Percentiles rank a stretch among this genome's conserved stretches.
Conservation (phyloP, 2,329 filamentous ascomycete genomes). For the Lanzia echinophila region DNA sequence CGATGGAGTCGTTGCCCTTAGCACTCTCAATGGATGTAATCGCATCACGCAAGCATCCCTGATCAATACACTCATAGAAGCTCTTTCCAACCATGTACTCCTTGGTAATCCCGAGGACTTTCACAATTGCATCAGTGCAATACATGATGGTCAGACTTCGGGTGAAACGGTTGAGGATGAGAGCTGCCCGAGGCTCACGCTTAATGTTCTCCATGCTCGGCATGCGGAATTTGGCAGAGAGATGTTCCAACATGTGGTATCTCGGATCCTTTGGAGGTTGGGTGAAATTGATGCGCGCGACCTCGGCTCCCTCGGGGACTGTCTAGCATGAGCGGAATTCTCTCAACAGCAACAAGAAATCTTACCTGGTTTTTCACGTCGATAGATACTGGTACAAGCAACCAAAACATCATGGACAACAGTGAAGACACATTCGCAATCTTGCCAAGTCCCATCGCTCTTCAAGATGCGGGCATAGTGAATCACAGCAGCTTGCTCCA, state of each 20-base stretch:
- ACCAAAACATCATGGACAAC: conserved; percentile 84
- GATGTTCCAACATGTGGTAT: conserved; percentile 82
- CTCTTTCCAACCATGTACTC: conserved; percentile 66
- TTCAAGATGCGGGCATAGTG: conserved; percentile 70
- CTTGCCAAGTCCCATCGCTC: conserved; percentile 61
- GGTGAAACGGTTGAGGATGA: conserved; percentile 83
- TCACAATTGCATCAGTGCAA: conserved; percentile 66
- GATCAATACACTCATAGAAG: conserved; percentile 82
- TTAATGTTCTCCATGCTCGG: conserved; percentile 47
- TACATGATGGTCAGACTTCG: conserved; percentile 80
- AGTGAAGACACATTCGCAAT: conserved; percentile 84
- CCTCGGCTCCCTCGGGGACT: not conserved
- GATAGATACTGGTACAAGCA: conserved; percentile 75
- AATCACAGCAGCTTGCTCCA: conserved; percentile 80
- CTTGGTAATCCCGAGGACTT: conserved; percentile 68
- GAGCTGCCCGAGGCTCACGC: conserved; percentile 73
- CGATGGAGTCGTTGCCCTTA: conserved; percentile 86
- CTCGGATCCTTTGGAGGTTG: conserved; percentile 76
- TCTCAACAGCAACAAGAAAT: not conserved
- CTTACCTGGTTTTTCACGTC: conserved; percentile 16
- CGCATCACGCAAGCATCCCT: conserved; percentile 69
- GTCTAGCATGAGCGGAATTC: not conserved
- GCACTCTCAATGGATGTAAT: conserved; percentile 75
- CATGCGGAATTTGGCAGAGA: conserved; percentile 72
- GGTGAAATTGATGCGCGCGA: conserved; percentile 46